Evolutionary conservation across 2,329 filamentous ascomycete genomes (phyloP).

Genomic region (Alternaria gaisen): DNA sequence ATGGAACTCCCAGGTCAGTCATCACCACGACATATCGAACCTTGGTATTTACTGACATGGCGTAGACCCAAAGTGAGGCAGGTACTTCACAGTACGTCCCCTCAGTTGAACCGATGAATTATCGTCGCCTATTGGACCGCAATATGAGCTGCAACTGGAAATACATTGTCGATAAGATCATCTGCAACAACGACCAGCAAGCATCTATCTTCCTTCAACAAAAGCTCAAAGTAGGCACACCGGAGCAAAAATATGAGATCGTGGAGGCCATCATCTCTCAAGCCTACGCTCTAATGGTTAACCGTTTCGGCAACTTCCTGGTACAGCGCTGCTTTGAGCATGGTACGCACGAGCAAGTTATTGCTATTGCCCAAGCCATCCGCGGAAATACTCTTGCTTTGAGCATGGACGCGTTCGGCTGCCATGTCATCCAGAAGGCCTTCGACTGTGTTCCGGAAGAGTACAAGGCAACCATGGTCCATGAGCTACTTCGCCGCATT

Average conservation of each 20-base stretch:
- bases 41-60: conserved; percentile 12
- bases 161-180: conserved; percentile 99
- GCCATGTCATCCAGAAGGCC: conserved; percentile 97
- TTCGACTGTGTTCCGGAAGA: conserved; percentile 98
- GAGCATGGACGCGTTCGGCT: conserved; percentile 98
- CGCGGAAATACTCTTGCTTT: conserved; percentile 91
- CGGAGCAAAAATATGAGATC: conserved; percentile 96
- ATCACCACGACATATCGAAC: not conserved
- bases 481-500: conserved; percentile 91
- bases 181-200: conserved; percentile 98
- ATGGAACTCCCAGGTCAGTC: conserved; percentile 51
- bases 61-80: conserved; percentile 38
- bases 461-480: conserved; percentile 99
- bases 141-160: conserved; percentile 99
- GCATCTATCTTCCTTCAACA: conserved; percentile 98
- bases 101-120: conserved; percentile 92
- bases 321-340: conserved; percentile 99
- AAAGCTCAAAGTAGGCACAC: conserved; percentile 95
- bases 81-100: conserved; percentile 73
- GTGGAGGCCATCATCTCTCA: conserved; percentile 95
- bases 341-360: conserved; percentile 89
- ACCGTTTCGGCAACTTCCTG: conserved; percentile 97
- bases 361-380: conserved; percentile 93
- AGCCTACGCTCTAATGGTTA: conserved; percentile 95
- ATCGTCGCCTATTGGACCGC: conserved; percentile 91